Evolutionary conservation across 306 rosid species (phyloP).

Genomic region (Albizia julibrissin): DNA sequence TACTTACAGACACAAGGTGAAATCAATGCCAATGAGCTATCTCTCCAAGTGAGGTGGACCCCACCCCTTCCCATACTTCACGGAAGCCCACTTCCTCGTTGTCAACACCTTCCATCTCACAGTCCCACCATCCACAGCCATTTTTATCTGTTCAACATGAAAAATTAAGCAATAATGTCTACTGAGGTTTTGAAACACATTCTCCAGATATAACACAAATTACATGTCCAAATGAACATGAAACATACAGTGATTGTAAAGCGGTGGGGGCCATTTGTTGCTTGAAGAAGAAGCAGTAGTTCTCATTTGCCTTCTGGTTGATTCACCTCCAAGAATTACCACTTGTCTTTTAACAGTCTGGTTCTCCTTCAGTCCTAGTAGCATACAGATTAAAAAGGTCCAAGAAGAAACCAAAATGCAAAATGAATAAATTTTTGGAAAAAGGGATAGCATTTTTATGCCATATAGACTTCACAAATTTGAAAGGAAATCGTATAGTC

Average conservation of each 20-base stretch:
- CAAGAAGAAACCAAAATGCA: constrained; percentile 8
- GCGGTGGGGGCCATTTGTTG: constrained; percentile 50
- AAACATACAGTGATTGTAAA: constrained; percentile 78
- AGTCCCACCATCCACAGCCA: constrained; percentile 96
- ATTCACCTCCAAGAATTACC: constrained; percentile 67
- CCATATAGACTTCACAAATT: constrained; percentile 10
- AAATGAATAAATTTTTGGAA: not conserved
- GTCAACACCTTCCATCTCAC: constrained; percentile 87
- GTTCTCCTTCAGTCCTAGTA: constrained; percentile 46
- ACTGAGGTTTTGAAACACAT: not conserved
- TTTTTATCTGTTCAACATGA: constrained; percentile 60
- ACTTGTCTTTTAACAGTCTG: constrained; percentile 44
- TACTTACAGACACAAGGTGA: not conserved
- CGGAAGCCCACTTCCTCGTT: constrained; percentile 69
- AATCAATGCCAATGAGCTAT: constrained; percentile 76
- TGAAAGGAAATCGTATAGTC: constrained; percentile 19
- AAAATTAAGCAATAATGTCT: constrained; percentile 21
- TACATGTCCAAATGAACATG: constrained; percentile 13
- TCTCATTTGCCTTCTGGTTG: constrained; percentile 47
- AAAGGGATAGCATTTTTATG: constrained; percentile 10
- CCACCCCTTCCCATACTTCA: constrained; percentile 98
- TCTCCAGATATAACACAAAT: not conserved
- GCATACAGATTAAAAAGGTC: constrained; percentile 23
- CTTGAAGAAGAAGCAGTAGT: constrained; percentile 24
- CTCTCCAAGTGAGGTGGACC: constrained; percentile 87